Percentiles rank a stretch among this genome's conserved stretches.
Evolutionary conservation across 2,329 filamentous ascomycete genomes (phyloP).

Genomic region (Hypoxylon sp.): DNA sequence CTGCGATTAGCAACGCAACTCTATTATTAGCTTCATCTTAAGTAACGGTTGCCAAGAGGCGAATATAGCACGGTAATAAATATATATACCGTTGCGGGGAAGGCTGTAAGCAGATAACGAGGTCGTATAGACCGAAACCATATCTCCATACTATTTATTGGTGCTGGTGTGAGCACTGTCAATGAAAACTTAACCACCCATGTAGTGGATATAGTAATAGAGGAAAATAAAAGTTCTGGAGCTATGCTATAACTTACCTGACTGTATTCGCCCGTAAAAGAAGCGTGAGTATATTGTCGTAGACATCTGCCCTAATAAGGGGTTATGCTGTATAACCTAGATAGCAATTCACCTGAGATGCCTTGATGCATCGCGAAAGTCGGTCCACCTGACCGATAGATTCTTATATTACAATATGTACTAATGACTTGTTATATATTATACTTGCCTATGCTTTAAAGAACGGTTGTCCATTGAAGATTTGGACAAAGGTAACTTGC

Average conservation of each 20-base stretch:
- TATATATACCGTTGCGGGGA: slow-evolving; percentile 35
- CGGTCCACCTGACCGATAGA: too few relatives aligned
- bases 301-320: background rate
- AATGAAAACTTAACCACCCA: background rate
- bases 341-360: too few relatives aligned
- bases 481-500: background rate
- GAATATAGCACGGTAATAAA: slow-evolving; percentile 15
- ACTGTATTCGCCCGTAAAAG: background rate
- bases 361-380: too few relatives aligned
- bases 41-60: background rate
- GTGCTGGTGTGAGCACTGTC: background rate
- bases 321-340: background rate
- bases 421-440: too few relatives aligned
- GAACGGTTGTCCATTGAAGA: too few relatives aligned
- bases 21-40: slow-evolving; percentile 9
- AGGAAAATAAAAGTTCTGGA: background rate
- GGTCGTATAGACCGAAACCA: background rate
- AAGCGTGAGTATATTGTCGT: background rate
- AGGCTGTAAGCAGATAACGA: background rate
- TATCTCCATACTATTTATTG: background rate
- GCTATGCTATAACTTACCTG: background rate
- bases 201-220: background rate
- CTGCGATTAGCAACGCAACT: slow-evolving; percentile 22
- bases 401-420: too few relatives aligned
- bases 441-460: too few relatives aligned